A percentile compares a stretch with the other conserved stretches of the same genome.
These are phyloP conservation scores for Suhomyces kilbournensis DNA, from an alignment of 805 yeast genomes.

Conservation along the genomic window DNA sequence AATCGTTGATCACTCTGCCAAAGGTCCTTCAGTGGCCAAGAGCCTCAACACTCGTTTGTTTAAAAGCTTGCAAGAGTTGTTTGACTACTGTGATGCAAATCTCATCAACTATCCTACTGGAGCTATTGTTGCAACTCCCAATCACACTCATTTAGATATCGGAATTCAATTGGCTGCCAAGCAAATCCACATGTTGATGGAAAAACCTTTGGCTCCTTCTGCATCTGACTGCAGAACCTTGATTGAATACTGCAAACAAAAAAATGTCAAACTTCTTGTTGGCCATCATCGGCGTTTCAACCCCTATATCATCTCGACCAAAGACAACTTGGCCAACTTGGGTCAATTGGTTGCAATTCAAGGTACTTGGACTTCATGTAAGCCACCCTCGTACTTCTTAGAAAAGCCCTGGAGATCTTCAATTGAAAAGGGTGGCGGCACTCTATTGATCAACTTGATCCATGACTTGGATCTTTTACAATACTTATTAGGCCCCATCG, in stretches of 20 bases:
- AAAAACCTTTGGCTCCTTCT: constrained; percentile 34
- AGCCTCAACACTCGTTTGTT: constrained; percentile 24
- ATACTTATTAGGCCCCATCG: constrained; percentile 38
- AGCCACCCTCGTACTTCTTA: constrained; percentile 32
- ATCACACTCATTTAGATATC: constrained; percentile 34
- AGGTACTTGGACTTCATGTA: constrained; percentile 38
- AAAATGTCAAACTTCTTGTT: constrained; percentile 28
- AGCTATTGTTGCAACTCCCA: constrained; percentile 40
- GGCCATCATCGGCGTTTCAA: constrained; percentile 43
- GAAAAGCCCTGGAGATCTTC: constrained; percentile 33
- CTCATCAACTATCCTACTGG: constrained; percentile 28
- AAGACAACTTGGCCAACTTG: constrained; percentile 23
- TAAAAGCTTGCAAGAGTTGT: constrained; percentile 23
- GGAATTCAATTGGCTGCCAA: constrained; percentile 29
- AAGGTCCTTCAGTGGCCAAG: constrained; percentile 29
- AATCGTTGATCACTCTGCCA: constrained; percentile 33
- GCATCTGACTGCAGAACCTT: constrained; percentile 31
- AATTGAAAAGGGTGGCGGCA: constrained; percentile 32
- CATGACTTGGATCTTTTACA: constrained; percentile 40
- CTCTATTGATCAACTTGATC: constrained; percentile 34
- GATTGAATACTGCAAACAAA: constrained; percentile 19
- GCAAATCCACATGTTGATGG: constrained; percentile 35
- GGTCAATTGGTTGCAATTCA: constrained; percentile 36
- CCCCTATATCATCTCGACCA: constrained; percentile 36
- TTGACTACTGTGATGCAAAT: constrained; percentile 20